Base-by-base conservation (phyloP, 495 filamentous ascomycete species). In the Penicillium alfredii region DNA sequence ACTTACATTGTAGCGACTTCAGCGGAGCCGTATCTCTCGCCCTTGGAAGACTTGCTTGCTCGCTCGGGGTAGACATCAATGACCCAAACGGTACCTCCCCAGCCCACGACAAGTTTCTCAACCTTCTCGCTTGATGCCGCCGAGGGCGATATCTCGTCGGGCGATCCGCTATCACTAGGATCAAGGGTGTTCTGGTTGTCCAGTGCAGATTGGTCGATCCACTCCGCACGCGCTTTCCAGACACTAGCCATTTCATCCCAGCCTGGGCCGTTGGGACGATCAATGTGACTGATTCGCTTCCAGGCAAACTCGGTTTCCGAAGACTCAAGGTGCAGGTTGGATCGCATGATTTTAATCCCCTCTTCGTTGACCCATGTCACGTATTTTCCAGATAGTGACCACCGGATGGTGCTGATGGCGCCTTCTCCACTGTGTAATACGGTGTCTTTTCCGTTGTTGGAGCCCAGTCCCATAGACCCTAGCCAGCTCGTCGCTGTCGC, bases 291-390 rank as follows among this genome's bases (percentile, higher is more conserved):
- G 42, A 98, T 83, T n/a, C 92, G 76, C 57, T 92, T 96, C 92
- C 92, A 98, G 13, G 88, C 84, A 45, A 81, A 77, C 10, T 94
- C 90, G 2, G 71, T 60, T 42, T 93, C 84, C 4, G 74, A 74
- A 22, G 70, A 78, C 10, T 92, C 86, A 3, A 96, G 71, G 37
- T 87, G 76, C 15, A 95, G 58, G 52, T 88, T 88, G 3, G 85
- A 86, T 28, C 92, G 75, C 92, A 98, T 97, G 31, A 98, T 88
- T 58, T 94, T 95, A 51, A 95, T 88, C 1, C 92, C 92, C 48
- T 90, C 81, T 59, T 98, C 92, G 49, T 95, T 97, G 14, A 92
- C 71, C 92, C 92, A 98, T 0, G 77, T 83, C 2, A 97, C 84
- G 55, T 84, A 96, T 64, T 82, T 85, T 1, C 92, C 90, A 1